Conservation (phyloP, 441 rosid species). For the Adansonia grandidieri region DNA sequence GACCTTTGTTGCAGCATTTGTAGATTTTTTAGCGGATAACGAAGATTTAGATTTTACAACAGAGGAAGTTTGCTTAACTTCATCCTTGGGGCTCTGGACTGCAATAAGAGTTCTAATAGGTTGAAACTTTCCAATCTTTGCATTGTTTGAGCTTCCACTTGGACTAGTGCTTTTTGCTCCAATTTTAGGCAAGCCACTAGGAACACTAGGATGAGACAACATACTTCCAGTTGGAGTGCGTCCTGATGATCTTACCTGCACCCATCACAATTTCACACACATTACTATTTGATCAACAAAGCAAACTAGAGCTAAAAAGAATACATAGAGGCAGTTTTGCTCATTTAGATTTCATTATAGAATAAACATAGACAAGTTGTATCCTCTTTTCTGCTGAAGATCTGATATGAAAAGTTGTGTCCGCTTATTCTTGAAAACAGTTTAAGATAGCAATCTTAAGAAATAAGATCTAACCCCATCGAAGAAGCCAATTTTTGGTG, state of each 20-base stretch:
- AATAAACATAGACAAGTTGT: neutral
- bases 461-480: constrained; percentile 77
- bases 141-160: constrained; percentile 43
- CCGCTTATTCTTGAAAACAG: constrained; percentile 3
- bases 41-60: constrained; percentile 38
- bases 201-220: constrained; percentile 40
- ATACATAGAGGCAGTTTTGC: constrained; percentile 17
- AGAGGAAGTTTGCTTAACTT: constrained; percentile 38
- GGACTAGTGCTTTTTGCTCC: constrained; percentile 41
- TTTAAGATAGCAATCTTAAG: constrained; percentile 10
- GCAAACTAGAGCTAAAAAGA: constrained; percentile 11
- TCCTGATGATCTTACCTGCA: constrained; percentile 58
- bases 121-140: constrained; percentile 56
- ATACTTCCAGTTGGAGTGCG: constrained; percentile 52
- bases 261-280: constrained; percentile 20
- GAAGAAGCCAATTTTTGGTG: constrained; percentile 94
- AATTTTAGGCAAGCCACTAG: constrained; percentile 44
- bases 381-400: neutral
- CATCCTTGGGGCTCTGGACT: constrained; percentile 36
- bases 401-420: neutral
- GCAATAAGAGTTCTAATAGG: constrained; percentile 40
- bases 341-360: constrained; percentile 7
- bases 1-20: constrained; percentile 45
- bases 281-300: constrained; percentile 15
- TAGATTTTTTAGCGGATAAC: constrained; percentile 41